These are phyloP conservation scores for Geranium rotundifolium DNA, from an alignment of 345 rosid genomes.

Conservation along the genomic window DNA sequence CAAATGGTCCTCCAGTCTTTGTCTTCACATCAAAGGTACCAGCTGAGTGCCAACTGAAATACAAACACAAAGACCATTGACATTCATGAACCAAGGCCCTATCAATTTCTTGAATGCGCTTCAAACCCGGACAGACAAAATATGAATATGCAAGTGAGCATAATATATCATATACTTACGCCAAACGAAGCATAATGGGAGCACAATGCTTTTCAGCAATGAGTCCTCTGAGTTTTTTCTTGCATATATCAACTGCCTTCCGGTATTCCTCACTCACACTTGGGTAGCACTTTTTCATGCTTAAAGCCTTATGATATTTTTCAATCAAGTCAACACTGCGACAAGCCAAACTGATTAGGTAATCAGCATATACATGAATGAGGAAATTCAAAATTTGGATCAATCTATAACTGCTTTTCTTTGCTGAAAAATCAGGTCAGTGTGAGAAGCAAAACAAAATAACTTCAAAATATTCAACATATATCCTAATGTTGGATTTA, in stretches of 20 bases:
- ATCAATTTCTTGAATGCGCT: neutral
- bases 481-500: no score
- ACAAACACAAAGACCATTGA: neutral
- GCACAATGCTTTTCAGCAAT: slow-evolving; percentile 83
- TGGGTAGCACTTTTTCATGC: slow-evolving; percentile 53
- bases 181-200: slow-evolving; percentile 76
- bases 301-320: neutral
- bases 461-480: no score
- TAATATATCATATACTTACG: slow-evolving; percentile 23
- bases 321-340: neutral
- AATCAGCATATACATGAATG: neutral
- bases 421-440: neutral
- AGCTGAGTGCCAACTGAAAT: slow-evolving; percentile 82
- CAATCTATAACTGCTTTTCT: neutral
- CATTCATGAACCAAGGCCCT: neutral
- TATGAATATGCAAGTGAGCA: neutral
- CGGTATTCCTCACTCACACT: slow-evolving; percentile 59
- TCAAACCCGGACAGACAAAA: neutral
- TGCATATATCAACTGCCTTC: slow-evolving; percentile 54
- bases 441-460: neutral
- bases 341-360: neutral
- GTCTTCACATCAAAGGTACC: slow-evolving; percentile 67
- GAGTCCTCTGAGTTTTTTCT: slow-evolving; percentile 66
- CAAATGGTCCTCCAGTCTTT: slow-evolving; percentile 84
- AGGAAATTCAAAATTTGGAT: neutral